Conservation (phyloP, 2,329 filamentous ascomycete species). For the Ambrosiella beaveri region DNA sequence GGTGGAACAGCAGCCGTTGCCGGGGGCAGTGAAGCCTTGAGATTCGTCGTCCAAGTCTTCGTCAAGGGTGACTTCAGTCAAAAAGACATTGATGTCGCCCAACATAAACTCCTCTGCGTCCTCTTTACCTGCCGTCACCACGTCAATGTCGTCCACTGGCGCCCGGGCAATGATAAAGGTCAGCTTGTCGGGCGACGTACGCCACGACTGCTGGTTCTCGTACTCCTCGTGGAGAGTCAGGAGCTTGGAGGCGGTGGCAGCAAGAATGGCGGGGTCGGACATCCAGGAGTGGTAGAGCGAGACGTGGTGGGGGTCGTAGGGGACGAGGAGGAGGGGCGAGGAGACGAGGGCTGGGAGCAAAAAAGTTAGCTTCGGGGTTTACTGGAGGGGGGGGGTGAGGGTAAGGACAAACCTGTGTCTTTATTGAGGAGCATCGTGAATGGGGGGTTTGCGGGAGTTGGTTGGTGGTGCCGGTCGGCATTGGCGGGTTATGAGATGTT, state of each 20-base stretch:
- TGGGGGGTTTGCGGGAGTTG: no score
- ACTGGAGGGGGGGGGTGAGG: not conserved
- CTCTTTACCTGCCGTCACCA: constrained; percentile 22
- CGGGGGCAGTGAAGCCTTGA: not conserved
- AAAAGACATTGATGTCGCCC: constrained; percentile 68
- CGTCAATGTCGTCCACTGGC: not conserved
- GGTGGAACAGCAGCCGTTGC: constrained; percentile 13
- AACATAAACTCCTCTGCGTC: constrained; percentile 45
- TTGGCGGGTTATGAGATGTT: no score
- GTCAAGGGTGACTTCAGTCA: constrained; percentile 30
- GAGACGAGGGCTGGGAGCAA: constrained; percentile 45
- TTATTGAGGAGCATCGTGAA: constrained; percentile 29
- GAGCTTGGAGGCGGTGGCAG: constrained; percentile 74
- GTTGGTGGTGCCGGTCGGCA: no score
- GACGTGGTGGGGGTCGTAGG: constrained; percentile 71
- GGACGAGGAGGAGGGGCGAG: constrained; percentile 54
- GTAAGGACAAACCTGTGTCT: constrained; percentile 22
- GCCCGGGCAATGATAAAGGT: constrained; percentile 55
- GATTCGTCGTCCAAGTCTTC: constrained; percentile 30
- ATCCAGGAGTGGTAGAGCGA: constrained; percentile 79
- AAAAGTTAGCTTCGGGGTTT: not conserved
- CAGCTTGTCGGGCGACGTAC: constrained; percentile 64
- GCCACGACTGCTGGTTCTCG: constrained; percentile 80
- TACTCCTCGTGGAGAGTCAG: constrained; percentile 70
- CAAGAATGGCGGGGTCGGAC: constrained; percentile 66